Evolutionary conservation across 2,329 filamentous ascomycete species (phyloP).

Genomic region (Penicillium sp.): DNA sequence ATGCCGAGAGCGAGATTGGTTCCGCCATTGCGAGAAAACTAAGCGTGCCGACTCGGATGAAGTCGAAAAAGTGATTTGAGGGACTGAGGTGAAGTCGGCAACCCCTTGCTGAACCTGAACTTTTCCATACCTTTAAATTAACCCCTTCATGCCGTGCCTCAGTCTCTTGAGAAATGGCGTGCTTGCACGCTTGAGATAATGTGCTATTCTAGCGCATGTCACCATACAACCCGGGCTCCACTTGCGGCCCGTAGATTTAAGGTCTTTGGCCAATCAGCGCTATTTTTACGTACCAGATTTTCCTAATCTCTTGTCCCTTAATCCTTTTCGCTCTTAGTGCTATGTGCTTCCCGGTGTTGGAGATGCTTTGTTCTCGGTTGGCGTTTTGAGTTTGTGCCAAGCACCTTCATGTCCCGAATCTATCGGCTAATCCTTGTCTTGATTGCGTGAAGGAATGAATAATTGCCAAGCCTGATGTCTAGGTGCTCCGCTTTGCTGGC

Average conservation of each 20-base stretch:
- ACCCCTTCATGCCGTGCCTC: neutral
- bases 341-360: neutral
- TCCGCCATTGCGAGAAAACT: conserved; percentile 12
- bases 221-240: conserved; percentile 1
- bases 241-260: neutral
- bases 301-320: neutral
- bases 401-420: neutral
- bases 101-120: neutral
- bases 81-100: neutral
- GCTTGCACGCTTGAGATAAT: neutral
- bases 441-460: neutral
- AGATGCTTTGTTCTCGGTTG: neutral
- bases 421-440: neutral
- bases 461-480: neutral
- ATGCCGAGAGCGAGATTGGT: conserved; percentile 7
- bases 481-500: neutral
- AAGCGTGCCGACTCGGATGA: neutral
- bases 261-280: neutral
- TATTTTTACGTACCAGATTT: neutral
- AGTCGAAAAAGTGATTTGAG: neutral
- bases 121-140: neutral
- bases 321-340: neutral
- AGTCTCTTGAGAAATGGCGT: neutral
- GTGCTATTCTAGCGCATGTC: neutral
- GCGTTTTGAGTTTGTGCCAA: neutral